Conservation (phyloP, 2,329 filamentous ascomycete species). For the Gaeumannomyces sp. region DNA sequence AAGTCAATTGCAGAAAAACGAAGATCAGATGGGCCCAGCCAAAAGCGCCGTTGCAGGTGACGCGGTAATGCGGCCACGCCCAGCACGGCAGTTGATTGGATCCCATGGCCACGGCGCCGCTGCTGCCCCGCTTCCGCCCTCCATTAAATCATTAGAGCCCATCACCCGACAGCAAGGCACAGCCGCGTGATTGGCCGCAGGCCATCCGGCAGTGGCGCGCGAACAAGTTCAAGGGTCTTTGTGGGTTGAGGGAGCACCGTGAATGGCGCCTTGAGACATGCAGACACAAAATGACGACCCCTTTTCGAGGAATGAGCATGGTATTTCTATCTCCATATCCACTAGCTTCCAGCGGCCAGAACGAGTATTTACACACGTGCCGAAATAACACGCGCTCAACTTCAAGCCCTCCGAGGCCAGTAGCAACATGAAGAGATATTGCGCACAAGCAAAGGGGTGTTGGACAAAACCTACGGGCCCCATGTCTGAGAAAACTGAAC, state of each 20-base stretch:
- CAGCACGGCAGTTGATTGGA: neutral
- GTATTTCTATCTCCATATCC: neutral
- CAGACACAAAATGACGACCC: neutral
- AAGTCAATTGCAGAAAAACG: neutral
- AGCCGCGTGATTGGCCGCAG: slow-evolving; percentile 6
- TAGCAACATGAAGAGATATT: neutral
- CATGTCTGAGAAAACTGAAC: neutral
- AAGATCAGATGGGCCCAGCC: neutral
- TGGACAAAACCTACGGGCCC: neutral
- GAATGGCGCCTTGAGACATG: too few species aligned
- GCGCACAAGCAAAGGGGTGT: neutral
- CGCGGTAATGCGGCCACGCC: neutral
- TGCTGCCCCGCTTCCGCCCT: too few species aligned
- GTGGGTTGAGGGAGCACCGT: too few species aligned
- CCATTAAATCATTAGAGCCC: neutral
- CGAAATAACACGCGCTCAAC: too few species aligned
- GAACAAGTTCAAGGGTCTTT: too few species aligned
- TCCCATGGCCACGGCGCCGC: neutral
- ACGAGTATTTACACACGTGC: too few species aligned
- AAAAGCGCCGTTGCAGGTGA: neutral
- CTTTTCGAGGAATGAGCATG: neutral
- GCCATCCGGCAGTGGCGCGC: neutral
- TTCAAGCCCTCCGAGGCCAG: neutral
- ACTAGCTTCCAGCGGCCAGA: too few species aligned
- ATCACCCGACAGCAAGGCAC: slow-evolving; percentile 10